Evolutionary conservation across 148 eudicot genomes (phyloP).

Genomic region (Fagopyrum homotropicum): DNA sequence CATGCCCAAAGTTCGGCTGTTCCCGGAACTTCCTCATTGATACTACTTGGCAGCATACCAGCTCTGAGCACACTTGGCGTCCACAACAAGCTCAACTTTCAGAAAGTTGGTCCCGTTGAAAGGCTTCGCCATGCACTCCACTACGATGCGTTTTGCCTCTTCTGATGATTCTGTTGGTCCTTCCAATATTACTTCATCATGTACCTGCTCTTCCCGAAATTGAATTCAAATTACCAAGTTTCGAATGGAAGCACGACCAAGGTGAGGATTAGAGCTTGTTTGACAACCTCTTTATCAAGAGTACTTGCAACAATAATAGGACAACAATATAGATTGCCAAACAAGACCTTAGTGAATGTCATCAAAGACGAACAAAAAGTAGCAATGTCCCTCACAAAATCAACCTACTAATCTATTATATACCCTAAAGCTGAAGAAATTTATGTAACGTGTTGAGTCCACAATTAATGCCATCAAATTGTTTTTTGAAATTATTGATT

Average conservation of each 20-base stretch:
- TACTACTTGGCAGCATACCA: conserved; percentile 86
- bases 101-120: conserved; percentile 73
- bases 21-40: background rate
- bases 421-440: no score
- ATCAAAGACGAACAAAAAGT: background rate
- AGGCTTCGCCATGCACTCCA: conserved; percentile 89
- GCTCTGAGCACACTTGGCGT: conserved; percentile 77
- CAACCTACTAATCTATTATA: no score
- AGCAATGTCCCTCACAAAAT: background rate
- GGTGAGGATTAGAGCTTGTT: background rate
- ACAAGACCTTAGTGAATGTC: background rate
- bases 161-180: conserved; percentile 88
- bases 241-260: background rate
- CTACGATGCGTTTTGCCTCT: conserved; percentile 72
- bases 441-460: no score
- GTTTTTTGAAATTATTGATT: no score
- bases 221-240: background rate
- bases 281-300: no score
- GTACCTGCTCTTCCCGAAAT: conserved; percentile 42
- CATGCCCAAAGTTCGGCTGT: background rate
- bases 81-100: conserved; percentile 66
- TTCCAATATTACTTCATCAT: conserved; percentile 90
- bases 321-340: no score
- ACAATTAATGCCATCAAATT: no score
- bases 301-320: no score